Percentiles rank a stretch among this genome's conserved stretches.
These are phyloP conservation scores for Endoconidiophora polonica DNA, from an alignment of 2,329 filamentous ascomycete genomes.

Conservation along the genomic window DNA sequence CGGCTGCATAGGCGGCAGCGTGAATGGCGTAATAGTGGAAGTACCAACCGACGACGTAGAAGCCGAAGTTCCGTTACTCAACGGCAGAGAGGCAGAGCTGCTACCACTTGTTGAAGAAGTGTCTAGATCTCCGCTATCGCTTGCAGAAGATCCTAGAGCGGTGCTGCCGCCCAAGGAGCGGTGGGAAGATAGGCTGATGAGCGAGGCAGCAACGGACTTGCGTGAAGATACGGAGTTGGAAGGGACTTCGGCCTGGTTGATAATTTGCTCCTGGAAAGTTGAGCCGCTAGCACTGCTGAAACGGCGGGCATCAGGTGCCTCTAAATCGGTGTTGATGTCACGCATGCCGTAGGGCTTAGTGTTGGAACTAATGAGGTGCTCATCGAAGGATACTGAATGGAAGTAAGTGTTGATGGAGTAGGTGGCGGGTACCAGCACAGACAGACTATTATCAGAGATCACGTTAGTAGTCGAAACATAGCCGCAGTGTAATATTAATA, in stretches of 20 bases:
- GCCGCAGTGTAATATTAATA: too few relatives aligned
- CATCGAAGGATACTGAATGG: conserved; percentile 31
- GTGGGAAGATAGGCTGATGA: neutral
- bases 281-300: neutral
- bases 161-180: neutral
- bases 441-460: conserved; percentile 20
- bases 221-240: neutral
- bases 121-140: too few relatives aligned
- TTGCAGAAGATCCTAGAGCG: too few relatives aligned
- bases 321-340: conserved; percentile 12
- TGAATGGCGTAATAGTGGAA: neutral
- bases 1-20: conserved; percentile 17
- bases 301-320: conserved; percentile 16
- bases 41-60: too few relatives aligned
- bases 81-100: conserved; percentile 3
- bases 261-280: too few relatives aligned
- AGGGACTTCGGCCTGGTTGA: too few relatives aligned
- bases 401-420: conserved; percentile 33
- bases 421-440: conserved; percentile 26
- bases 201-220: neutral
- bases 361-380: conserved; percentile 33
- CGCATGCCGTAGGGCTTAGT: conserved; percentile 31
- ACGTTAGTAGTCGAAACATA: neutral
- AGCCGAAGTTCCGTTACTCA: neutral
- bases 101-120: neutral